Evolutionary conservation across 805 yeast species (phyloP).

Genomic region (Lipomyces starkeyi): DNA sequence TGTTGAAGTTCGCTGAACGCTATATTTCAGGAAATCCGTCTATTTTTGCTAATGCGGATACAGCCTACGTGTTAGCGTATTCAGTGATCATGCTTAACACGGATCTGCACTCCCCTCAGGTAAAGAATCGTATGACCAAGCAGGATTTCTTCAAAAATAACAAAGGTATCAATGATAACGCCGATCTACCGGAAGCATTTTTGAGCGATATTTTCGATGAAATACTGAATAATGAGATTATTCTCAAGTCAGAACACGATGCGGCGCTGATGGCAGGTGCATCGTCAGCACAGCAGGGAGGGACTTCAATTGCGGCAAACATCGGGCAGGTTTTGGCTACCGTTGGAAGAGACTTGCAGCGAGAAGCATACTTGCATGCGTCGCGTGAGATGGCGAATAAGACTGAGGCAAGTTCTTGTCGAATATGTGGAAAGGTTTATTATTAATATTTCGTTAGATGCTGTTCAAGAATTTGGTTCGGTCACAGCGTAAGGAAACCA

Average conservation of each 20-base stretch:
- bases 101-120: constrained; percentile 90
- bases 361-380: constrained; percentile 90
- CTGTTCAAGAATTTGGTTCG: constrained; percentile 31
- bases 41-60: constrained; percentile 74
- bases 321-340: constrained; percentile 56
- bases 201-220: constrained; percentile 75
- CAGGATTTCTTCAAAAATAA: constrained; percentile 88
- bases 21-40: constrained; percentile 86
- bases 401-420: constrained; percentile 65
- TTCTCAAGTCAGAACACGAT: constrained; percentile 90
- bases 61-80: constrained; percentile 86
- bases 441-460: constrained; percentile 10
- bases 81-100: constrained; percentile 95
- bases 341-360: constrained; percentile 61
- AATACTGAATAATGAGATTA: constrained; percentile 83
- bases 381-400: constrained; percentile 89
- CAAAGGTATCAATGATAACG: constrained; percentile 89
- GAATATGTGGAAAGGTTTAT: neutral
- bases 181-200: constrained; percentile 77
- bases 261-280: constrained; percentile 82
- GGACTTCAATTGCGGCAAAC: constrained; percentile 44
- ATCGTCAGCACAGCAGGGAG: constrained; percentile 46
- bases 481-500: constrained; percentile 30
- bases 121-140: constrained; percentile 84
- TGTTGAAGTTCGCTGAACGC: constrained; percentile 96